Evolutionary conservation across 1,284 basidiomycete species (phyloP), one percentile per base, ranked within the genome.

Genomic region (Pseudozyma sp.): DNA sequence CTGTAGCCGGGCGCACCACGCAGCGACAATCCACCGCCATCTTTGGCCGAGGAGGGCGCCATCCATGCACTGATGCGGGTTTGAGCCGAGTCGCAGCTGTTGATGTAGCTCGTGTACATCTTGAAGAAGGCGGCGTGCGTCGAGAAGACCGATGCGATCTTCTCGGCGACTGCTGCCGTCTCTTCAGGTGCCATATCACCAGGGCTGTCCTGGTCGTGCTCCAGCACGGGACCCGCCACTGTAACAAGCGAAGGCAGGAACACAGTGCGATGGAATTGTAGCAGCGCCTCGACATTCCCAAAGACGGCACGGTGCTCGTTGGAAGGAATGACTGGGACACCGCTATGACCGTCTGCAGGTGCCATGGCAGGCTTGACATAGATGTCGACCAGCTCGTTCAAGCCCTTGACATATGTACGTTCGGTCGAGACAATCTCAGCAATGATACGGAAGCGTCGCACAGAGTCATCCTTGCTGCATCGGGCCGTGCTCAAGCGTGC

Each of bases 341-440:
- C 76, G 49, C 67, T 73, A 36, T 52, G 63, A 18, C 68, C 70
- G 9, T 78, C 76, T 60, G 92, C 89, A 3, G 91, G 88, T 43
- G 89, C 89, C n/a, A 89, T 87, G 5, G 93, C 92, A 40, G 94
- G 94, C 79, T 90, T 91, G 86, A 99, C 92, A 84, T 99, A 99
- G 69, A 99, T 97, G 65, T 95, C 92, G 54, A 95, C 91, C 31
- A 99, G 89, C 86, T 97, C 96, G 83, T 92, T 91, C 21, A 99
- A 87, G 13, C 93, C 93, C 77, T 92, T 92, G 62, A 97, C 93
- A 85, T 99, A 99, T 1, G 95, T 95, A 70, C 93, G 89, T 86
- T 99, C 96, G 47, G 96, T 98, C 80, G 92, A 93, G 80, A 77
- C 82, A 76, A 64, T 86, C 78, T 86, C 86, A n/a, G 71, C 59